Conservation (phyloP, 148 eudicot species). For the Oxyria digyna region DNA sequence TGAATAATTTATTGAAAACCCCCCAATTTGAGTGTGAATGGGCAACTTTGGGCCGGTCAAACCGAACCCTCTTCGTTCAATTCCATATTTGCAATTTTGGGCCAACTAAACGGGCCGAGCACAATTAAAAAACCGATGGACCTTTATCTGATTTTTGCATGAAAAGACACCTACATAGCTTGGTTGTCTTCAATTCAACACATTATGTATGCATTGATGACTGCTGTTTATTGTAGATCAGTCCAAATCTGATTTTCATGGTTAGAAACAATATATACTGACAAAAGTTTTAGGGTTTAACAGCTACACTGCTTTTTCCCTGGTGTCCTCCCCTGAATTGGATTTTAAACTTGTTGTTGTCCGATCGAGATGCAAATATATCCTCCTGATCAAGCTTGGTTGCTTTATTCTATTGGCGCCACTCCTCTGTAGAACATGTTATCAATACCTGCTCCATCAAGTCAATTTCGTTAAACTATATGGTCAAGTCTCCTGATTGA, state of each 20-base stretch:
- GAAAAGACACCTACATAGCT: too few relatives aligned
- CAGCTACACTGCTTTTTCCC: background rate
- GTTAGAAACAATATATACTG: background rate
- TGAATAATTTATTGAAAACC: too few relatives aligned
- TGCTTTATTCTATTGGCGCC: background rate
- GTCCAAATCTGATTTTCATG: background rate
- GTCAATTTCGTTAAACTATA: background rate
- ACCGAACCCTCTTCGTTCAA: background rate
- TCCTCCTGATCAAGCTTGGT: background rate
- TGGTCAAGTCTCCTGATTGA: background rate
- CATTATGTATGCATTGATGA: background rate
- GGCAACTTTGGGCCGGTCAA: background rate
- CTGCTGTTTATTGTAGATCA: background rate
- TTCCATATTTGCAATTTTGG: background rate
- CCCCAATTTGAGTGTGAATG: background rate
- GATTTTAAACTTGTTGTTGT: too few relatives aligned
- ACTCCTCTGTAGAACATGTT: background rate
- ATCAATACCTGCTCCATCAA: background rate
- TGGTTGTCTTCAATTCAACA: background rate
- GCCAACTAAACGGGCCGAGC: background rate
- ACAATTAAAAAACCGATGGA: background rate
- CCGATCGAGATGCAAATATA: too few relatives aligned
- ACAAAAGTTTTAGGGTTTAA: too few relatives aligned
- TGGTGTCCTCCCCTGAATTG: background rate
- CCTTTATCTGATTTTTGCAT: too few relatives aligned